Base-by-base conservation (phyloP, 495 filamentous ascomycete species). In the Lophiotrema nucula region DNA sequence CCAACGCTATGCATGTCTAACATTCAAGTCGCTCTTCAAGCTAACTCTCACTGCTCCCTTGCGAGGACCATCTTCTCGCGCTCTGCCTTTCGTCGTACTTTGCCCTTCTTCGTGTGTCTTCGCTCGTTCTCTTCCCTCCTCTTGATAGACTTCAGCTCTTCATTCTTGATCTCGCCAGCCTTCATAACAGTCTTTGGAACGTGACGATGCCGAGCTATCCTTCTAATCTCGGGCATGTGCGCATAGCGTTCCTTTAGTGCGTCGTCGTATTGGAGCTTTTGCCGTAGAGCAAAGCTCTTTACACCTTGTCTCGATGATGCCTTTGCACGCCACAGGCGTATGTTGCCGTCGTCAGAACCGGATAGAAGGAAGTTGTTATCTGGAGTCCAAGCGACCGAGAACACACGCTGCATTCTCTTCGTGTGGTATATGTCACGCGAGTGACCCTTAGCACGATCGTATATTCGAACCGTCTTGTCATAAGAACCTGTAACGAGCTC, bases 391-490 rank as follows among this genome's bases (percentile, higher is more conserved):
- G 80, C 81, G 47, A 80, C 81, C 18, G 85, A 87, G 79, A 97
- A 97, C n/a, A 95, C 90, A 65, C 83, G 81, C 76, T 98, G 93
- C 95, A 97, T 97, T 50, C 93, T 83, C 73, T 95, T 91, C 10
- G 93, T 97, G 75, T 97, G 93, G 74, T 99, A 99, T 43, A 97
- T 85, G 58, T 99, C 93, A 53, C 91, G 74, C 3, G 88, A 90
- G 71, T 95, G 89, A 8, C 93, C 93, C 43, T 83, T 78, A 28
- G 83, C 79, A 23, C 91, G 81, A 64, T 83, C 81, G 84, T 90
- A 99, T 47, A 97, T 74, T 23, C 92, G 81, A 21, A 92, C 73
- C 0, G 84, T 88, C 28, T 85, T 76, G 67, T 96, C 92, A 67
- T 97, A 99, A 4, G 86, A 89, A 12, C 88, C 93, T 26, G 83